phyloP scores from a whole-genome alignment of 2,329 filamentous ascomycete genomes.

The Alternaria postmessia region DNA sequence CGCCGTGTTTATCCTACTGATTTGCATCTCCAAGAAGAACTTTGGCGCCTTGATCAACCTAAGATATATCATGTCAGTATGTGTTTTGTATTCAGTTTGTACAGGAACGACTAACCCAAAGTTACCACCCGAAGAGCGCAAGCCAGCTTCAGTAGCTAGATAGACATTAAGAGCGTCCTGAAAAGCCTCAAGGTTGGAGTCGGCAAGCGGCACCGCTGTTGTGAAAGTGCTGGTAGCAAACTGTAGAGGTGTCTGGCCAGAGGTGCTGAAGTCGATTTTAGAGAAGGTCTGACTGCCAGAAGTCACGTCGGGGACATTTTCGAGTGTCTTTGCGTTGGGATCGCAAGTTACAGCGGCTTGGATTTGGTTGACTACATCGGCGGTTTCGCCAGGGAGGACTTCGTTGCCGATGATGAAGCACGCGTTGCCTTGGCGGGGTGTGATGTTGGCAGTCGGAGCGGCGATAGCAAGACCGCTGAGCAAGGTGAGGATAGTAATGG shows the following conservation, averaged over 20 bases:
- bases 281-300: constrained; percentile 62
- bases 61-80: no score
- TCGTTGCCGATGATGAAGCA: constrained; percentile 65
- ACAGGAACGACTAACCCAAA: constrained; percentile 41
- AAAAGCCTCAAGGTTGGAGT: constrained; percentile 61
- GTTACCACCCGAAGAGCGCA: constrained; percentile 62
- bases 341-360: constrained; percentile 61
- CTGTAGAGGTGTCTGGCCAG: constrained; percentile 58
- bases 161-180: constrained; percentile 65
- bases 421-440: constrained; percentile 39
- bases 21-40: constrained; percentile 69
- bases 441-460: constrained; percentile 19
- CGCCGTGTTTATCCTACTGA: constrained; percentile 66
- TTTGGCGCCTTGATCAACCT: constrained; percentile 66
- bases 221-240: constrained; percentile 65
- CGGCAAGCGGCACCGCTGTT: constrained; percentile 59
- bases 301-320: constrained; percentile 65
- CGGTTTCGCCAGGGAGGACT: constrained; percentile 61
- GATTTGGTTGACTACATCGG: constrained; percentile 55
- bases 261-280: constrained; percentile 64
- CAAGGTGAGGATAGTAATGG: constrained; percentile 21
- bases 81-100: no score
- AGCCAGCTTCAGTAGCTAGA: constrained; percentile 66
- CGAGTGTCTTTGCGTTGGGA: constrained; percentile 57
- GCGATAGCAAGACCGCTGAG: constrained; percentile 25